A percentile compares a stretch with the other conserved stretches of the same genome.
Conservation (phyloP, 768 basidiomycete genomes). For the Obba rivulosa region DNA sequence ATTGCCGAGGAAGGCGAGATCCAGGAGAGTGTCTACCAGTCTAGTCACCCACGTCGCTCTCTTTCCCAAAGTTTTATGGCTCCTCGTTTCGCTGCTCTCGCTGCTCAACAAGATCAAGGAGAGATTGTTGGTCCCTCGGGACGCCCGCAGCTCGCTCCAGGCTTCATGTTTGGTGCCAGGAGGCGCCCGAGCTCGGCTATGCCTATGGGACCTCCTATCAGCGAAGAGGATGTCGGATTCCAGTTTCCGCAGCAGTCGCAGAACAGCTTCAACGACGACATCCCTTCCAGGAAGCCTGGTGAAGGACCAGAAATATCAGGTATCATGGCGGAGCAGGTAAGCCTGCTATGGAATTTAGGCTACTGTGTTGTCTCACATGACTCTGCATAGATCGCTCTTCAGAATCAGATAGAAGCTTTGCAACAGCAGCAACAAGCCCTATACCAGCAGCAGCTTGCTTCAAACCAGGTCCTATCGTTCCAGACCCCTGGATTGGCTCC, state of each 20-base stretch:
- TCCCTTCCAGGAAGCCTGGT: constrained; percentile 14
- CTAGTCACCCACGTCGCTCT: constrained; percentile 63
- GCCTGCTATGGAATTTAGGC: constrained; percentile 10
- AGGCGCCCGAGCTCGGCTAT: constrained; percentile 38
- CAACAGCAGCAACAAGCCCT: constrained; percentile 89
- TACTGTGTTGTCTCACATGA: too few relatives aligned
- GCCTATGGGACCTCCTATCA: constrained; percentile 67
- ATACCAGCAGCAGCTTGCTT: constrained; percentile 86
- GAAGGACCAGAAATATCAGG: constrained; percentile 68
- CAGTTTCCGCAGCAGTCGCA: constrained; percentile 67
- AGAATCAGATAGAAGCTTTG: constrained; percentile 84
- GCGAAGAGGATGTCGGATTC: constrained; percentile 76
- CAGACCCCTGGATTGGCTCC: constrained; percentile 73
- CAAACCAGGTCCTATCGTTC: constrained; percentile 77
- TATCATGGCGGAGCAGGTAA: constrained; percentile 94
- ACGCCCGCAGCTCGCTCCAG: constrained; percentile 86
- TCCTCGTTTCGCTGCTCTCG: constrained; percentile 82
- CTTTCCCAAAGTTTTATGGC: constrained; percentile 84
- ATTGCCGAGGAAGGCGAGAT: constrained; percentile 79
- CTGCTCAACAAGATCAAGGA: constrained; percentile 56
- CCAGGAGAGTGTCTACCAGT: constrained; percentile 46
- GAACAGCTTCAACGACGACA: constrained; percentile 25
- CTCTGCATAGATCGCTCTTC: constrained; percentile 66
- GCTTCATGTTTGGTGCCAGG: constrained; percentile 82
- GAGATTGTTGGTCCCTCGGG: constrained; percentile 67